Evolutionary conservation across 2,329 filamentous ascomycete species (phyloP).

Genomic region (Ceratocystis destructans): DNA sequence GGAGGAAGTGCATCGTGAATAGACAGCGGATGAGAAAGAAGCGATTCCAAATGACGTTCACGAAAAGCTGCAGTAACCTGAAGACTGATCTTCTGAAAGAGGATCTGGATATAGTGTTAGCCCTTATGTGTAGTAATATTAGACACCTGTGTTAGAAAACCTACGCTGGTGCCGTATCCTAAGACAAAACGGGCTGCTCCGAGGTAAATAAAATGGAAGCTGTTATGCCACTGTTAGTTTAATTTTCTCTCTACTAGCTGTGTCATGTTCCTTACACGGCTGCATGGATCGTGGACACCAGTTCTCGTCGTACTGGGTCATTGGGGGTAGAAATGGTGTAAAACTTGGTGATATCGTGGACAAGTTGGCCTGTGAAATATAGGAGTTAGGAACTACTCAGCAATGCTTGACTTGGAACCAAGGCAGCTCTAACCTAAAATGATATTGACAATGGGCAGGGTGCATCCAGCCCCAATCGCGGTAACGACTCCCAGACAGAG

Average conservation of each 20-base stretch:
- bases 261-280: neutral
- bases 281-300: neutral
- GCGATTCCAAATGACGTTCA: conserved; percentile 34
- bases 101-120: neutral
- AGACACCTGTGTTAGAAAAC: conserved; percentile 15
- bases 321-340: neutral
- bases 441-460: conserved; percentile 27
- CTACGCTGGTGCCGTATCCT: conserved; percentile 26
- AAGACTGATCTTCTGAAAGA: conserved; percentile 25
- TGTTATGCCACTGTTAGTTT: conserved; percentile 1
- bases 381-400: neutral
- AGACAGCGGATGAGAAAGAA: conserved; percentile 37
- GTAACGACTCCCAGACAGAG: conserved; percentile 14
- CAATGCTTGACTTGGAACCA: neutral
- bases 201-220: conserved; percentile 23
- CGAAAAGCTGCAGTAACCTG: conserved; percentile 37
- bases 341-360: conserved; percentile 6
- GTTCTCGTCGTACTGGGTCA: neutral
- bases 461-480: conserved; percentile 19
- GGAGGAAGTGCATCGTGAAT: conserved; percentile 36
- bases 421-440: conserved; percentile 24
- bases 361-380: conserved; percentile 1
- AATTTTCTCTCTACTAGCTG: neutral
- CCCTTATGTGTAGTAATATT: neutral
- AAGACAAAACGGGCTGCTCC: conserved; percentile 26